Base-by-base conservation (phyloP, 345 rosid genomes). In the Toxicodendron radicans region DNA sequence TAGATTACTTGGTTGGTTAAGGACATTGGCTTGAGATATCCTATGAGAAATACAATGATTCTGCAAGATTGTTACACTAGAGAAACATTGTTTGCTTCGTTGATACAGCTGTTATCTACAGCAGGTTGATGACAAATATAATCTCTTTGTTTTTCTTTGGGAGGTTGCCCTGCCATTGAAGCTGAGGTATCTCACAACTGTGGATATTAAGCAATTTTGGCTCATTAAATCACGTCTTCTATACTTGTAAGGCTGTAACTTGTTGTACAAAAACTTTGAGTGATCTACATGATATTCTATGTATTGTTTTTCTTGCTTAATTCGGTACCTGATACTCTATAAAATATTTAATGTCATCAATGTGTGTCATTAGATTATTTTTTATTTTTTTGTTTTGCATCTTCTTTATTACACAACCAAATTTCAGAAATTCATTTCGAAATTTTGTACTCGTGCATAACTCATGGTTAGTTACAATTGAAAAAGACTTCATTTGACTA, bases 1-100 rank as follows among this genome's bases (percentile, higher is more conserved):
- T 53, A 70, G 86, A 46, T 76, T 91, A 72, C 91, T 92, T 72
- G 83, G 91, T 69, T 94, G 97, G 97, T 72, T 94, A 66, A 86
- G 98, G 73, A 87, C 97, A 27, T 77, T 92, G 58, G 98, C 97
- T 38, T 89, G 81, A 89, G 54, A 38, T 38, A 60, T 51, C 63
- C 17, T 32, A 60, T 11, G 62, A 33, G 46, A 73, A 67, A 58
- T 20, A 41, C 3, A 13, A 49, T 58, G 53, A 70, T 21, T 24
- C 11, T 41, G 59, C 35, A 46, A 5, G 23, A n/a, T 3, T 12
- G 35, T 66, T 71, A 60, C 52, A 43, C 45, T 51, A 23, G 71
- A 52, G 20, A 52, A 74, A 49, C 61, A 46, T 53, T 18, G 67
- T 32, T 60, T 11, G 59, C 13, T 72, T 60, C 48, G 33, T 61